Conservation (phyloP, 768 basidiomycete species). For the Tulasnella sp. region DNA sequence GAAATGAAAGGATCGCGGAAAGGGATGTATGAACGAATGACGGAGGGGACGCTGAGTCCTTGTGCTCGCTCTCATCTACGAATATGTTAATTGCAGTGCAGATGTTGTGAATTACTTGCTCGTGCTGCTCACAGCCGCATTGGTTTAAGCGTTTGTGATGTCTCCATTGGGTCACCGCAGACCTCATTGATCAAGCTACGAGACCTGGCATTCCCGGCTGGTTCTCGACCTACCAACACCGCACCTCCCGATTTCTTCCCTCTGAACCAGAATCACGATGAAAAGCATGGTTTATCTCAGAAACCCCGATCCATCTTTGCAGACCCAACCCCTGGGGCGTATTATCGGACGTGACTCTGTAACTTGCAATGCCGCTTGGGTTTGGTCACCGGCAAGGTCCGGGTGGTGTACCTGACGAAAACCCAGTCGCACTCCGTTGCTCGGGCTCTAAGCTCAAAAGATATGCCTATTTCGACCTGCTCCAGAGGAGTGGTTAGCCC, state of each 20-base stretch:
- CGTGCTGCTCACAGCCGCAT: too few species aligned
- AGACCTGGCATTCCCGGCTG: too few species aligned
- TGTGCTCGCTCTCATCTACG: too few species aligned
- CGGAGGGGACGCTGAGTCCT: too few species aligned
- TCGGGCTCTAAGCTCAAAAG: neutral
- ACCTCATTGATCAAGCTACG: too few species aligned
- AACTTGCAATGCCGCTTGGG: neutral
- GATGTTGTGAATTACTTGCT: too few species aligned
- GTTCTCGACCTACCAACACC: too few species aligned
- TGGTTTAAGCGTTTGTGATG: too few species aligned
- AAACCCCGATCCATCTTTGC: neutral
- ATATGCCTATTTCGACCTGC: neutral
- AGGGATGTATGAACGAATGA: too few species aligned
- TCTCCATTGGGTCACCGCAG: too few species aligned
- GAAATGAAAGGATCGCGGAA: too few species aligned
- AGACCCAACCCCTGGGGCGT: neutral
- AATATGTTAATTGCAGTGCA: too few species aligned
- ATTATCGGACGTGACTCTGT: neutral
- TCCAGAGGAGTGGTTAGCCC: neutral
- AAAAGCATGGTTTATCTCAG: neutral
- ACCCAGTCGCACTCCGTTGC: neutral
- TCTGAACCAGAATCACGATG: neutral
- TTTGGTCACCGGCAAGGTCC: neutral
- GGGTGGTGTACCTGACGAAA: neutral
- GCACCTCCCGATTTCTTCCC: neutral